A percentile compares a stretch with the other conserved stretches of the same genome.
These are phyloP conservation scores for Ophiostoma angusticollis DNA, from an alignment of 2,329 filamentous ascomycete genomes.

Conservation along the genomic window DNA sequence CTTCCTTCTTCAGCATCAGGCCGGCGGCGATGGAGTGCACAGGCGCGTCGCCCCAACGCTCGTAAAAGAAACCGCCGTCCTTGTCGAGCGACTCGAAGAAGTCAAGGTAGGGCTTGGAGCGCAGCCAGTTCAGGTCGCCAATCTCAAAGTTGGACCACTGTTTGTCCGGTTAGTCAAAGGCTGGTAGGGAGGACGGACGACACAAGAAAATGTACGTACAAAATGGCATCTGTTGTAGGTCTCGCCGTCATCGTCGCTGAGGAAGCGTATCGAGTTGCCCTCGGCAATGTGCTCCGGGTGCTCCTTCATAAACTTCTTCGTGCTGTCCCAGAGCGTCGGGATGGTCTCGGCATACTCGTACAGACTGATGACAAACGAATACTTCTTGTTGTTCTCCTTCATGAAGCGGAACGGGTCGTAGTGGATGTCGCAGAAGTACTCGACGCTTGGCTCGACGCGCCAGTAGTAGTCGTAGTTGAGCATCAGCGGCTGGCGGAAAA, in stretches of 20 bases:
- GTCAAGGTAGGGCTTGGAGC: conserved; percentile 77
- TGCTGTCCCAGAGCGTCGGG: conserved; percentile 86
- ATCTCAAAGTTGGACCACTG: conserved; percentile 99
- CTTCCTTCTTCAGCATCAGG: conserved; percentile 77
- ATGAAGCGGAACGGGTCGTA: conserved; percentile 96
- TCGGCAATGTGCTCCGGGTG: conserved; percentile 78
- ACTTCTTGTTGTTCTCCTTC: conserved; percentile 94
- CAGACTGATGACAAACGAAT: conserved; percentile 88
- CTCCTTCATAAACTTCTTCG: conserved; percentile 84
- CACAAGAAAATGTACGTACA: conserved; percentile 39
- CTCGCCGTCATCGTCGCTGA: conserved; percentile 83
- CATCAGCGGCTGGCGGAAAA: conserved; percentile 92
- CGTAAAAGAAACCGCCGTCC: conserved; percentile 96
- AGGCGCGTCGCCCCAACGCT: conserved; percentile 79
- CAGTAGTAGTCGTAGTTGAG: conserved; percentile 98
- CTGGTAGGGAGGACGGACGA: not conserved
- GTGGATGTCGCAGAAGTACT: conserved; percentile 90
- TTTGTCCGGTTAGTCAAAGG: conserved; percentile 15
- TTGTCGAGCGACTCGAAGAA: conserved; percentile 80
- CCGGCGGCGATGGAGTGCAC: conserved; percentile 94
- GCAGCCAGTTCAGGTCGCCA: conserved; percentile 85
- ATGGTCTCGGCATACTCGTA: conserved; percentile 98
- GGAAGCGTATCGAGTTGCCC: conserved; percentile 78
- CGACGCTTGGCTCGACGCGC: conserved; percentile 94
- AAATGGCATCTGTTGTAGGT: conserved; percentile 98